A percentile compares a stretch with the other conserved stretches of the same genome.
These are phyloP conservation scores for Penicillium cinerascens DNA, from an alignment of 495 filamentous ascomycete species.

Conservation along the genomic window DNA sequence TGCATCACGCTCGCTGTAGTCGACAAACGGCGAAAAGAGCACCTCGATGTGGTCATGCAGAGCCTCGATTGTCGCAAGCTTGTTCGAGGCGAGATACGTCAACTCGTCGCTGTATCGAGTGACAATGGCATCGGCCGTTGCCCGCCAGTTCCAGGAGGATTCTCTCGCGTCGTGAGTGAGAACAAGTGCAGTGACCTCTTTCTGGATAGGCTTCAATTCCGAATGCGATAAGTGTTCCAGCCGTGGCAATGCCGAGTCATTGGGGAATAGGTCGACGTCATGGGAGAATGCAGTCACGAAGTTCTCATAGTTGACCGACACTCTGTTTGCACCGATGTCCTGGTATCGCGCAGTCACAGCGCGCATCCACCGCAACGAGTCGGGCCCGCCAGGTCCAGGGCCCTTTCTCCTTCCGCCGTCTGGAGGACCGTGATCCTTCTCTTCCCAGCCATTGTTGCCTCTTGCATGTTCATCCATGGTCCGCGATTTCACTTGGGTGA, in stretches of 20 bases:
- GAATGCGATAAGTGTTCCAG: conserved; percentile 32
- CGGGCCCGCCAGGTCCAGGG: conserved; percentile 2
- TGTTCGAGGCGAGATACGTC: conserved; percentile 41
- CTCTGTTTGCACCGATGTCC: conserved; percentile 52
- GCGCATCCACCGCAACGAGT: conserved; percentile 24
- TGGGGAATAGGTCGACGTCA: conserved; percentile 48
- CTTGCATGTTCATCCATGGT: neutral
- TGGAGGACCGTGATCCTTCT: neutral
- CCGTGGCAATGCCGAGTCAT: conserved; percentile 40
- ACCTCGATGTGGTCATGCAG: conserved; percentile 44
- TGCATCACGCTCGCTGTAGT: conserved; percentile 38
- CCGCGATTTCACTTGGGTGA: conserved; percentile 23
- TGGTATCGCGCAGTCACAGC: conserved; percentile 55
- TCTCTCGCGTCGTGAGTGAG: conserved; percentile 16
- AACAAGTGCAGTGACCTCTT: conserved; percentile 41
- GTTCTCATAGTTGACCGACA: conserved; percentile 55
- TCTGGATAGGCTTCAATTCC: conserved; percentile 39
- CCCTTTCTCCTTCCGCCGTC: conserved; percentile 10
- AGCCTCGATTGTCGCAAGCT: conserved; percentile 26
- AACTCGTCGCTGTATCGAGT: conserved; percentile 53
- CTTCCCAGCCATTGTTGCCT: neutral
- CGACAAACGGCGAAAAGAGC: conserved; percentile 49
- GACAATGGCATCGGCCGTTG: conserved; percentile 57
- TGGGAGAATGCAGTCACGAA: conserved; percentile 60
- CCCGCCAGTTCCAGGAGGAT: conserved; percentile 54